Evolutionary conservation across 768 basidiomycete genomes (phyloP).

Genomic region (Lentinula aciculospora): DNA sequence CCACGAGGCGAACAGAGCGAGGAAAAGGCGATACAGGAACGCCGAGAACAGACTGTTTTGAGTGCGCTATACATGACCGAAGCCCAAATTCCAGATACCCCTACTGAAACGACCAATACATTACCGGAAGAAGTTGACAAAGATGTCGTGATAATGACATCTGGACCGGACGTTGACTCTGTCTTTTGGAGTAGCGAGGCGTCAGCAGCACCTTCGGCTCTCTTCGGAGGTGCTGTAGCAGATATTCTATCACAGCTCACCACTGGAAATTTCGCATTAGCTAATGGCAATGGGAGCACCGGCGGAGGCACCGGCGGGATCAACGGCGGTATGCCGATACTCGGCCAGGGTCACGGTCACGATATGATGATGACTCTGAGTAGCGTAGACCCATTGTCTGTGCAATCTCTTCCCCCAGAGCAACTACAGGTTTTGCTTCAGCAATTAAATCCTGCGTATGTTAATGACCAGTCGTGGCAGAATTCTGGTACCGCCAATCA

Average conservation of each 20-base stretch:
- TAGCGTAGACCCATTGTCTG: constrained; percentile 39
- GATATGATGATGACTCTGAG: constrained; percentile 31
- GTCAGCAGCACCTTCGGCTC: constrained; percentile 28
- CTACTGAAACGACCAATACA: constrained; percentile 58
- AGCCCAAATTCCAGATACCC: constrained; percentile 72
- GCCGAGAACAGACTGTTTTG: constrained; percentile 73
- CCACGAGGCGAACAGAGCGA: constrained; percentile 62
- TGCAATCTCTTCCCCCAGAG: constrained; percentile 47
- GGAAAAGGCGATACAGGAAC: constrained; percentile 68
- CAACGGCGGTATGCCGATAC: background rate
- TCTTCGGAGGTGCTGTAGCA: constrained; percentile 17
- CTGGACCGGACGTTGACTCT: constrained; percentile 61
- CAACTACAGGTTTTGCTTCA: constrained; percentile 60
- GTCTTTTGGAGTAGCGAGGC: constrained; percentile 57
- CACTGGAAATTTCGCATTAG: background rate
- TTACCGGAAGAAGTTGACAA: constrained; percentile 65
- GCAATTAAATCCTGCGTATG: constrained; percentile 16
- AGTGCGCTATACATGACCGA: constrained; percentile 68
- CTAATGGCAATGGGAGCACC: background rate
- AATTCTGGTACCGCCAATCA: constrained; percentile 22
- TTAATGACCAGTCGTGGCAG: constrained; percentile 33
- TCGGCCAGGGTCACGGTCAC: constrained; percentile 7
- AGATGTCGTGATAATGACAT: constrained; percentile 58
- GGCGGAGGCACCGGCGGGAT: background rate
- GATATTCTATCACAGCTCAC: constrained; percentile 3